These are phyloP conservation scores for Hawksworthiomyces lignivorus DNA, from an alignment of 2,329 filamentous ascomycete genomes.

Conservation along the genomic window DNA sequence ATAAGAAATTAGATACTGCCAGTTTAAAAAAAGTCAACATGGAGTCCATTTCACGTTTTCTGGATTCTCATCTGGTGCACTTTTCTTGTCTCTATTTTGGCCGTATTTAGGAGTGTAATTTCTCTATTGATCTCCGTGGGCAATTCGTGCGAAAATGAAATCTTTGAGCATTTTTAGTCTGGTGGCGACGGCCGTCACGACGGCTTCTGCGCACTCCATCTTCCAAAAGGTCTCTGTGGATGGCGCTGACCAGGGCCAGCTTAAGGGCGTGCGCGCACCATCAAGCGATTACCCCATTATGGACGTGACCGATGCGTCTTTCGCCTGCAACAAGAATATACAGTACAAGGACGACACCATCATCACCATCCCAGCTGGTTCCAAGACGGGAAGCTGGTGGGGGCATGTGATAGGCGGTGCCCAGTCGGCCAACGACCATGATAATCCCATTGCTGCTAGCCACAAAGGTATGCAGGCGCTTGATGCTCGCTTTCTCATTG, in stretches of 20 bases:
- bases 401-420: constrained; percentile 36
- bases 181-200: no score
- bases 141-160: no score
- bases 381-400: constrained; percentile 34
- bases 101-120: no score
- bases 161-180: no score
- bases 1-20: no score
- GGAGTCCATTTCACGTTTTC: no score
- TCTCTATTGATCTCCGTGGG: no score
- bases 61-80: no score
- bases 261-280: constrained; percentile 41
- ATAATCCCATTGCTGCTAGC: constrained; percentile 33
- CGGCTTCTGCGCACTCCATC: constrained; percentile 5
- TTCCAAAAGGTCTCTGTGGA: constrained; percentile 35
- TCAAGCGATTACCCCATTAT: constrained; percentile 35
- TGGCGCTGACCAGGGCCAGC: constrained; percentile 39
- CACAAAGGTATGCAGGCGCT: constrained; percentile 27
- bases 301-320: constrained; percentile 18
- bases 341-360: constrained; percentile 19
- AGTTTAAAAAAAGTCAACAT: no score
- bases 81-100: no score
- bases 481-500: no score
- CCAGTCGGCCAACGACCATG: constrained; percentile 28
- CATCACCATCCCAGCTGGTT: constrained; percentile 26
- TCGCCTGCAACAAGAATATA: constrained; percentile 20